A percentile compares a stretch with the other conserved stretches of the same genome.
Evolutionary conservation across 1,284 basidiomycete species (phyloP).

Genomic region (Papiliotrema nemorosa): DNA sequence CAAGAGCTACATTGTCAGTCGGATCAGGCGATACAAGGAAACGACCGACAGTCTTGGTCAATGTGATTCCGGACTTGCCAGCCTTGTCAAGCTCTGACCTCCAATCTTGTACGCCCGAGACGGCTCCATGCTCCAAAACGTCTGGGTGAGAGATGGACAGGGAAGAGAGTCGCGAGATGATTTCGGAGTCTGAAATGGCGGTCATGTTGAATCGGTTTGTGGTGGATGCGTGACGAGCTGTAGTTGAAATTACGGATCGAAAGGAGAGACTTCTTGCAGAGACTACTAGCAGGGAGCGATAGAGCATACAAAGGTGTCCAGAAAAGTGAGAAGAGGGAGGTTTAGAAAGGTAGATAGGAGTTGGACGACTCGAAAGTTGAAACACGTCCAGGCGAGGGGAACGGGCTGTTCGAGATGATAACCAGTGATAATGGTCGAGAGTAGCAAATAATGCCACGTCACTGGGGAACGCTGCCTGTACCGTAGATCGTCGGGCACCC

Average conservation of each 20-base stretch:
- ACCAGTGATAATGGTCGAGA: no score
- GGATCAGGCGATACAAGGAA: slow-evolving; percentile 3
- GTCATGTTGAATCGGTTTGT: slow-evolving; percentile 54
- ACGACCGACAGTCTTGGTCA: slow-evolving; percentile 43
- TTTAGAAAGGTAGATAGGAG: background rate
- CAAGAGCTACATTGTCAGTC: slow-evolving; percentile 31
- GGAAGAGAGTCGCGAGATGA: slow-evolving; percentile 36
- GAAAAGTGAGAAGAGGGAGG: background rate
- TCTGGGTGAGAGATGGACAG: slow-evolving; percentile 40
- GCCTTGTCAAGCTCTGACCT: slow-evolving; percentile 41
- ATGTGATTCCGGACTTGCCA: slow-evolving; percentile 26
- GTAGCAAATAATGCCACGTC: background rate
- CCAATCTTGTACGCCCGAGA: slow-evolving; percentile 44
- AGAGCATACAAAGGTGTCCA: slow-evolving; percentile 3
- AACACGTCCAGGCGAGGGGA: no score
- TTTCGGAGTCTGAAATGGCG: slow-evolving; percentile 71
- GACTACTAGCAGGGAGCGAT: background rate
- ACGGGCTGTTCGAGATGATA: no score
- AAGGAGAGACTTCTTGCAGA: background rate
- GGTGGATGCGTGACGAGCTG: background rate
- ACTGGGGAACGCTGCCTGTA: no score
- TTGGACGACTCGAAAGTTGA: background rate
- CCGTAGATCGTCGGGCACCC: no score
- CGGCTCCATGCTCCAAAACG: slow-evolving; percentile 42
- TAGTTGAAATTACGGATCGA: background rate